Evolutionary conservation across 805 yeast genomes (phyloP).

Genomic region (Candida endomychidarum): DNA sequence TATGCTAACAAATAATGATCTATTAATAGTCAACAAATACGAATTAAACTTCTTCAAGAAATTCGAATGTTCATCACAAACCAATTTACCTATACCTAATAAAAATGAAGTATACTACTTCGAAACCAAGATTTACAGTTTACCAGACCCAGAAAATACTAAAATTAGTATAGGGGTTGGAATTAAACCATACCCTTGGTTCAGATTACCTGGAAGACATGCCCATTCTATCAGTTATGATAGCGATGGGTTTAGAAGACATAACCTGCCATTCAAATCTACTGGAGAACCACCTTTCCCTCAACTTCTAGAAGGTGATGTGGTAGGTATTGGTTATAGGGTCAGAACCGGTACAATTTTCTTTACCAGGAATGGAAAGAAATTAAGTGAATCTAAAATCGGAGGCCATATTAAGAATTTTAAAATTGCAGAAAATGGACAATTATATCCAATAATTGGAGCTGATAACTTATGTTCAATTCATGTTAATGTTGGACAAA

Average conservation of each 20-base stretch:
- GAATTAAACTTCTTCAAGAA: constrained; percentile 60
- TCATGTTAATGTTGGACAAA: constrained; percentile 88
- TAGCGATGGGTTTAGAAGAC: constrained; percentile 75
- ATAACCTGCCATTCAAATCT: constrained; percentile 69
- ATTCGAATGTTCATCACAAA: constrained; percentile 65
- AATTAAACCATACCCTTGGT: constrained; percentile 88
- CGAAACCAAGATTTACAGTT: constrained; percentile 79
- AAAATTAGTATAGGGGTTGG: constrained; percentile 74
- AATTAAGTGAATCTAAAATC: constrained; percentile 73
- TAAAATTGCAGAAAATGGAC: constrained; percentile 46
- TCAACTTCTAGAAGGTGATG: constrained; percentile 74
- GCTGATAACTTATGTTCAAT: constrained; percentile 77
- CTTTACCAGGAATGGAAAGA: constrained; percentile 93
- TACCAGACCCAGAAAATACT: constrained; percentile 56
- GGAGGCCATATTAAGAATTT: constrained; percentile 79
- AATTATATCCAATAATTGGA: constrained; percentile 85
- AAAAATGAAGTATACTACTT: constrained; percentile 85
- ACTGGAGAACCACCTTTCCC: constrained; percentile 56
- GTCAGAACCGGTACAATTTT: constrained; percentile 82
- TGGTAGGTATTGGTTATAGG: constrained; percentile 88
- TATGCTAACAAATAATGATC: constrained; percentile 54
- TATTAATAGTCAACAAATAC: constrained; percentile 61
- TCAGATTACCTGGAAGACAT: constrained; percentile 91
- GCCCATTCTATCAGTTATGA: constrained; percentile 85
- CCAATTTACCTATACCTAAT: constrained; percentile 83